Evolutionary conservation across 2,329 filamentous ascomycete species (phyloP), one percentile per base, ranked within the genome.

Genomic region (Knufia fluminis): DNA sequence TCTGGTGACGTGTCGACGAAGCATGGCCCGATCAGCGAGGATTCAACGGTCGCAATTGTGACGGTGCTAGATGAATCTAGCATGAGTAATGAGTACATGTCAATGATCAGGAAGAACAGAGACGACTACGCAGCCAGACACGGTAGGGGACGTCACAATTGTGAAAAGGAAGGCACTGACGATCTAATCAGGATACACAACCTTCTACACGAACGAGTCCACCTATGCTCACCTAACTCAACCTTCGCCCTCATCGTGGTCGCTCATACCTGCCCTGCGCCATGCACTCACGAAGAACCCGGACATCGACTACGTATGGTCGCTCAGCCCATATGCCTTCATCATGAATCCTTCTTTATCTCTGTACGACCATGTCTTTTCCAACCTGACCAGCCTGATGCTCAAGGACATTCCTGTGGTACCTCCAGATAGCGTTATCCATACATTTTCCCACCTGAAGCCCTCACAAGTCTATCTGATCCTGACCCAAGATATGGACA

Each of bases 381-480:
- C 79, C 9, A 78, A 74, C 49, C 74, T 98, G 42, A 85, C 94
- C 61, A 74, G 73, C 19, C 65, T 86, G 50, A 96, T 97, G 87
- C 79, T 92, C 59, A 85, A 82, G 64, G 86, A 95, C 65, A 76
- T 82, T 48, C 80, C 92, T 4, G 81, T 98, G 45, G 91, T 97
- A 7, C 92, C 91, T 1, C 92, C 94, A 0, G 88, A 96, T 68
- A 94, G 88, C 69, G 90, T 98, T 60, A 97, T 98, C 70, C 91
- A 86, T 72, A 97, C 94, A 0, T 95, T 94, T 64, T 72, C 78
- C 14, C 83, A 94, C 62, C 72, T 95, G n/a, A 81, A 80, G 54
- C 83, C 82, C 31, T 75, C 85, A 39, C 78, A 89, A 49, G 81
- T 94, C 36, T 86, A 94, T 57, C 73, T 97, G 12, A 77, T 96